phyloP scores from a whole-genome alignment of 768 basidiomycete species.

The Russula olivacea region DNA sequence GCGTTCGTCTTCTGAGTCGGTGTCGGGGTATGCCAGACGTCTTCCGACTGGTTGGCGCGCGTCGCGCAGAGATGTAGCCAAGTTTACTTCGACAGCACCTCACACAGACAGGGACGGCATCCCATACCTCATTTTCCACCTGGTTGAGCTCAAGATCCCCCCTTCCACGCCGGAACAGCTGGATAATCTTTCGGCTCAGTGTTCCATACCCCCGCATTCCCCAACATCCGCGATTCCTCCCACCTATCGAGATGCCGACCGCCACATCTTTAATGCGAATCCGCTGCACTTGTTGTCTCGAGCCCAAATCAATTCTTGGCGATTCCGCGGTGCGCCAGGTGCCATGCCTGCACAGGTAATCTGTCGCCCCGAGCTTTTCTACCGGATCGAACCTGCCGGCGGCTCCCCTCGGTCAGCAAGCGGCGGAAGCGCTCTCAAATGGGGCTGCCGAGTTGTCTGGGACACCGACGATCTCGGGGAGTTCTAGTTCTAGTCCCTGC shows the following conservation, averaged over 20 bases:
- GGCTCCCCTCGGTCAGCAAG: neutral
- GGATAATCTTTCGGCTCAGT: neutral
- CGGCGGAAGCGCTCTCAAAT: constrained; percentile 21
- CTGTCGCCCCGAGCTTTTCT: constrained; percentile 18
- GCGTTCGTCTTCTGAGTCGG: constrained; percentile 26
- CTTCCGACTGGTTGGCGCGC: constrained; percentile 41
- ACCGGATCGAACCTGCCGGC: constrained; percentile 16
- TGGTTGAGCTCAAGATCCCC: constrained; percentile 7
- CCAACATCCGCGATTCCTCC: constrained; percentile 20
- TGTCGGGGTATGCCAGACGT: constrained; percentile 41
- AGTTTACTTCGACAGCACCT: constrained; percentile 6
- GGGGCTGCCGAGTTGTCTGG: constrained; percentile 25
- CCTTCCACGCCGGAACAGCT: neutral
- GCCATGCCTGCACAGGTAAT: constrained; percentile 36
- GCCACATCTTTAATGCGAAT: constrained; percentile 55
- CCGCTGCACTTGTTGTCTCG: constrained; percentile 52
- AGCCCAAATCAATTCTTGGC: constrained; percentile 54
- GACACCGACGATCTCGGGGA: constrained; percentile 11
- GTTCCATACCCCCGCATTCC: constrained; percentile 22
- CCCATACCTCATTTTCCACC: constrained; percentile 19
- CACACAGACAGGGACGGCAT: neutral
- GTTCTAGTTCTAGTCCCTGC: neutral
- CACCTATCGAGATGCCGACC: constrained; percentile 32
- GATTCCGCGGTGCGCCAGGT: constrained; percentile 30
- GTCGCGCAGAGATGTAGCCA: constrained; percentile 25